These are phyloP conservation scores for Gossypium laxum DNA, from an alignment of 441 rosid genomes.

Conservation along the genomic window DNA sequence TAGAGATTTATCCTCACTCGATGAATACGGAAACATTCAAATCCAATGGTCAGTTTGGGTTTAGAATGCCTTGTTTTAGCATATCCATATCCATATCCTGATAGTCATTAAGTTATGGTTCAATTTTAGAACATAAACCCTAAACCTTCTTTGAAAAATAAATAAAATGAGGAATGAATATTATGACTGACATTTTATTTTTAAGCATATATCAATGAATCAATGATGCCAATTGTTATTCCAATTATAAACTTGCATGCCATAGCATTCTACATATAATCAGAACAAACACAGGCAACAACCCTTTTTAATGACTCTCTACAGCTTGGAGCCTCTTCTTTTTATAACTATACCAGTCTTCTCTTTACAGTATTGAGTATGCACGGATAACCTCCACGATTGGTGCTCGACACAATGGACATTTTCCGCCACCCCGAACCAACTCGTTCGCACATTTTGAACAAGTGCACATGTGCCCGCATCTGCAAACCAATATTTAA, in stretches of 20 bases:
- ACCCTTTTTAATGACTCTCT: constrained; percentile 16
- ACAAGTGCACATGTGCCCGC: constrained; percentile 98
- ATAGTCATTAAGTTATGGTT: too few species aligned
- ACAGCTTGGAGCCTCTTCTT: constrained; percentile 9
- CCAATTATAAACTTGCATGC: constrained; percentile 29
- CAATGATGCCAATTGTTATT: constrained; percentile 32
- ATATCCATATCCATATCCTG: too few species aligned
- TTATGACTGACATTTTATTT: constrained; percentile 24
- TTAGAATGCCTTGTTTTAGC: too few species aligned
- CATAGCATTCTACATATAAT: constrained; percentile 24
- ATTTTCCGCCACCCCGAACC: constrained; percentile 75
- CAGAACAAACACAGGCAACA: constrained; percentile 27
- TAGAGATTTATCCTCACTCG: too few species aligned
- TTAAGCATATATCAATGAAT: constrained; percentile 28
- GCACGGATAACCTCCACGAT: constrained; percentile 87
- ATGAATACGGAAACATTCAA: too few species aligned
- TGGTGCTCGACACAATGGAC: constrained; percentile 93
- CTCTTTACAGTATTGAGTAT: constrained; percentile 75
- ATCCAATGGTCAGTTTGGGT: too few species aligned
- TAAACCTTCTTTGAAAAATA: not conserved
- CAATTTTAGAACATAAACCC: not conserved
- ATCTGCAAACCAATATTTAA: constrained; percentile 35
- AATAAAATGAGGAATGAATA: not conserved
- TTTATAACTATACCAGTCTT: constrained; percentile 1
- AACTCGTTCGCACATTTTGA: constrained; percentile 86